Base-by-base conservation (phyloP, 331 rosid species). In the Quercus tomentella region DNA sequence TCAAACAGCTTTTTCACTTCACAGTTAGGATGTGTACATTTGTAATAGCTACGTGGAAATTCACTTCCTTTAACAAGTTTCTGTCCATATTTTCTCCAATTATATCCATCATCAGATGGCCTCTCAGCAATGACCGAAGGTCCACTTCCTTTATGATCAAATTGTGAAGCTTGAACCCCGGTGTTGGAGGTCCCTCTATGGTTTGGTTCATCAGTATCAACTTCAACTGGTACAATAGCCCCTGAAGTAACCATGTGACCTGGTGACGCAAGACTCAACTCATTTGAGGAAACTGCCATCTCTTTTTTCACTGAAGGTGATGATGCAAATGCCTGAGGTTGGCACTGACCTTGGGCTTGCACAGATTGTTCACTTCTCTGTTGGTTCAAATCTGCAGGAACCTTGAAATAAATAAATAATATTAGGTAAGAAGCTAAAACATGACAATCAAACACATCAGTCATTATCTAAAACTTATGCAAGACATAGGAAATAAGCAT, bases 31-130 rank as follows among this genome's bases (percentile, higher is more conserved):
- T 95, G 96, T 20, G 98, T 95, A 66, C 98, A 95, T 84, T 95
- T 95, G 90, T 95, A 95, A 86, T 95, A 95, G 88, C 99, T 95
- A 79, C 99, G 96, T 0, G 99, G 99, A 81, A 91, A 95, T 87
- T 95, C 99, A 84, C 99, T 84, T 76, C 99, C 99, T 84, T 95
- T 95, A 79, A 95, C 99, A 60, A 74, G 99, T 80, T 93, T 93
- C 84, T 95, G 98, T 71, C 99, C 99, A 54, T 95, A 93, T 73
- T 95, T 93, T 74, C 98, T 80, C 99, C 99, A 93, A 84, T 95
- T 91, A 83, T 93, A 93, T 77, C 99, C 99, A 81, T 91, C 98
- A 71, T 96, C 94, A 52, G 96, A 89, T 31, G 86, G 43, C 79
- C 87, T 87, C n/a, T 90, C 94, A 20, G 86, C 73, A 62, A 76